Evolutionary conservation across 192 early-diverging fungal species (phyloP), one percentile per base, ranked within the genome.

Genomic region (Mortierella antarctica): DNA sequence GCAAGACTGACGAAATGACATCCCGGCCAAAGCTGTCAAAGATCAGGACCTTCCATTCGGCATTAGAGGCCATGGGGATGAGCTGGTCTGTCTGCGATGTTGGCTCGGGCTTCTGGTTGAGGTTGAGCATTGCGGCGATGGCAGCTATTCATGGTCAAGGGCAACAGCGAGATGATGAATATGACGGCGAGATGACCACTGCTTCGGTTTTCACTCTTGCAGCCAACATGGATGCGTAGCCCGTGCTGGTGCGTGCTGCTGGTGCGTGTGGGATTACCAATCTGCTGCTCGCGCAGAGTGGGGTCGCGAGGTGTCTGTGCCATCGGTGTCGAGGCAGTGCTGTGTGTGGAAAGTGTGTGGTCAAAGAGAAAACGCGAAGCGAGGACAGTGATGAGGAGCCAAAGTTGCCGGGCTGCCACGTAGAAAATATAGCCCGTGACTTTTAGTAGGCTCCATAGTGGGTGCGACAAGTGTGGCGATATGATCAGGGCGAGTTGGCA

Each of bases 11-110:
- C 18, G 97, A 98, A 59, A 99, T 97, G 60, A 99, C 89, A 83
- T 97, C 95, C 61, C 95, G 94, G 44, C 95, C 94, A 71, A 94
- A 92, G 70, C 90, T 84, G 84, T 99, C 98, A 85, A 98, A 97
- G 42, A 99, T 88, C 49, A 99, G 83, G 7, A 99, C 96, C 70
- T 99, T 99, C 98, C 98, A 99, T 62, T 97, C 93, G 1, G 94
- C 89, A 47, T 93, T 89, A 50, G 83, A 65, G 15, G 75, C 55
- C 57, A 66, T 74, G 17, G 70, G 67, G 48, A 69, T 67, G 14
- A 60, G 42, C 57, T 86, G 78, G 7, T 83, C 77, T n/a, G 77
- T 75, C 14, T 83, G 56, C 23, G 87, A 77, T 54, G 55, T 40
- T 15, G 82, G 67, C 65, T 85, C 82, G 13, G 82, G 73, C 51